Evolutionary conservation across 129 eudicot species (phyloP), one percentile per base, ranked within the genome.

Genomic region (Centella asiatica): DNA sequence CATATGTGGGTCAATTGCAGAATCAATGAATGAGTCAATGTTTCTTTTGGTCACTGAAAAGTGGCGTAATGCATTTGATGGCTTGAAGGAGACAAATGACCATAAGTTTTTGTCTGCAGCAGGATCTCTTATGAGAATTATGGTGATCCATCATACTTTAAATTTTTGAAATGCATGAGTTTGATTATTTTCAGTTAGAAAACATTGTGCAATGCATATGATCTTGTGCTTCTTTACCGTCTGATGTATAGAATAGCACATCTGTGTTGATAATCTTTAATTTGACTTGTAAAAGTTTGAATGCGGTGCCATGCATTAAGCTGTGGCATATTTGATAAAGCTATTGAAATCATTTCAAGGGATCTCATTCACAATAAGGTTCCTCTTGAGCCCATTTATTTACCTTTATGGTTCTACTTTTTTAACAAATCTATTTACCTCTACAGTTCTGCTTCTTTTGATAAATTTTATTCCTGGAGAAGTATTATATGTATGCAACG

Each of bases 1-100:
- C 55, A 74, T 85, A 65, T 87, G 99, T 54, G 99, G 99, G 36
- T 88, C 96, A 60, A 69, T 93, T 74, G 88, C 96, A 24, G 95
- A 78, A 76, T 68, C 99, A 42, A 60, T 93, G 85, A 93, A 87
- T 45, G 92, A 87, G 55, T 66, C 96, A 44, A 87, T 93, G 99
- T 93, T 93, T 66, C 73, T 72, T 51, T 71, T 93, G 66, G 92
- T 85, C 48, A 74, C 83, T 60, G 68, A 74, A 44, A 87, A 85
- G 69, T 93, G 99, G 99, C 88, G 90, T 22, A 63, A 62, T 50
- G 85, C 96, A 61, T 87, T 79, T 75, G 96, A 93, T 29, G 83
- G 78, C 60, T 70, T 87, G 70, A 87, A 93, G 83, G 88, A 87
- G 74, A 80, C 88, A 33, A 87, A 80, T 63, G 82, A 93, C 77